phyloP scores from a whole-genome alignment of 1,284 basidiomycete species.

The Sparassis latifolia region DNA sequence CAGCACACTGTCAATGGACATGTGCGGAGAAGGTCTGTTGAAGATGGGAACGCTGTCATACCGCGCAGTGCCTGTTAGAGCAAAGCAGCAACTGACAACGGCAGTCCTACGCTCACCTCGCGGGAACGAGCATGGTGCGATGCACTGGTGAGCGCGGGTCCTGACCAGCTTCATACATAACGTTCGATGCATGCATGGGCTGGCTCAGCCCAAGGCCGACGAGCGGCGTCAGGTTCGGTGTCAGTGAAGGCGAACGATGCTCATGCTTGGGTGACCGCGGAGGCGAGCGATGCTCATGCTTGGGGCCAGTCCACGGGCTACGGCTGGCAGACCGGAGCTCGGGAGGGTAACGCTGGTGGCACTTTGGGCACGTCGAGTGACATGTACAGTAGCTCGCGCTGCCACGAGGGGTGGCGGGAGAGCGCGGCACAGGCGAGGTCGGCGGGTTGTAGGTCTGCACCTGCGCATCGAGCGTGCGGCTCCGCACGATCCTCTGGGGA shows the following conservation, averaged over 20 bases:
- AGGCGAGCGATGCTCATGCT: too few relatives aligned
- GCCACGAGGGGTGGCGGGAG: too few relatives aligned
- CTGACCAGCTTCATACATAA: slow-evolving; percentile 12
- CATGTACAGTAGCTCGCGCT: too few relatives aligned
- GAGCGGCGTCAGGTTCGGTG: slow-evolving; percentile 3
- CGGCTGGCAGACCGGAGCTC: not conserved
- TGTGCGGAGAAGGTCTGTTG: not conserved
- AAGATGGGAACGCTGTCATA: not conserved
- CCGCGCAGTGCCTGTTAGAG: not conserved
- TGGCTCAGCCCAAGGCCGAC: slow-evolving; percentile 2
- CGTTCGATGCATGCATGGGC: slow-evolving; percentile 5
- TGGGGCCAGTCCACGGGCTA: not conserved
- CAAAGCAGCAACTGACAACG: too few relatives aligned
- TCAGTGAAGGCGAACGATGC: not conserved
- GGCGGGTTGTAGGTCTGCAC: not conserved
- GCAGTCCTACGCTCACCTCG: slow-evolving; percentile 9
- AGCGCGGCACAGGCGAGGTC: not conserved
- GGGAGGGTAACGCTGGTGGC: not conserved
- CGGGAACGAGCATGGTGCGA: slow-evolving; percentile 13
- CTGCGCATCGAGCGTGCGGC: not conserved
- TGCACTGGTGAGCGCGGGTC: slow-evolving; percentile 26
- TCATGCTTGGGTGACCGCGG: not conserved
- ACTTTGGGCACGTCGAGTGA: too few relatives aligned
- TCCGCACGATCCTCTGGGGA: not conserved
- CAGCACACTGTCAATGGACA: not conserved